phyloP scores from a whole-genome alignment of 202 grass and related monocot genomes.

The Cymbopogon flexuosus region DNA sequence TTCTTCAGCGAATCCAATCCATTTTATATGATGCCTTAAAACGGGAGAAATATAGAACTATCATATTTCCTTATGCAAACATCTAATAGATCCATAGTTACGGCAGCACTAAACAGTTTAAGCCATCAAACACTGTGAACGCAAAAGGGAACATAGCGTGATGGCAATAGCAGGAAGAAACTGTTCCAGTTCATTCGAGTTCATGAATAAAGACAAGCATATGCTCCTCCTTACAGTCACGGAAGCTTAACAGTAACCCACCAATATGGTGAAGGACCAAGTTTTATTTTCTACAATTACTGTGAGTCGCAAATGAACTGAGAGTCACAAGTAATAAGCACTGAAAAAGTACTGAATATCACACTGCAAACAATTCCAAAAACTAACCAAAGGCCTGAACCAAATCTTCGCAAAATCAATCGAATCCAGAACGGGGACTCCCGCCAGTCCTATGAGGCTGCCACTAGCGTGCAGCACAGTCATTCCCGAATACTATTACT shows the following conservation, averaged over 20 bases:
- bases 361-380: background rate
- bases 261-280: background rate
- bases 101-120: background rate
- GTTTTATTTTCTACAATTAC: background rate
- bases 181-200: background rate
- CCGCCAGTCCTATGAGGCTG: background rate
- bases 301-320: background rate
- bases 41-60: background rate
- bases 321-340: background rate
- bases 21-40: background rate
- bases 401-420: slow-evolving; percentile 8
- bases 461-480: background rate
- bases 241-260: slow-evolving; percentile 4
- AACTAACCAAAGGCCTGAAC: background rate
- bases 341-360: background rate
- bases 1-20: slow-evolving; percentile 2
- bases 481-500: background rate
- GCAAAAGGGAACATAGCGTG: background rate
- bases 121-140: background rate
- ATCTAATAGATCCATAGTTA: background rate
- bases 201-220: background rate
- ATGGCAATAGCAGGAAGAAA: background rate
- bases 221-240: background rate
- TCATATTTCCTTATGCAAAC: background rate
- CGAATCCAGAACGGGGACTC: background rate